These are phyloP conservation scores for Fusarium subtropicale DNA, from an alignment of 2,329 filamentous ascomycete genomes.

Conservation along the genomic window DNA sequence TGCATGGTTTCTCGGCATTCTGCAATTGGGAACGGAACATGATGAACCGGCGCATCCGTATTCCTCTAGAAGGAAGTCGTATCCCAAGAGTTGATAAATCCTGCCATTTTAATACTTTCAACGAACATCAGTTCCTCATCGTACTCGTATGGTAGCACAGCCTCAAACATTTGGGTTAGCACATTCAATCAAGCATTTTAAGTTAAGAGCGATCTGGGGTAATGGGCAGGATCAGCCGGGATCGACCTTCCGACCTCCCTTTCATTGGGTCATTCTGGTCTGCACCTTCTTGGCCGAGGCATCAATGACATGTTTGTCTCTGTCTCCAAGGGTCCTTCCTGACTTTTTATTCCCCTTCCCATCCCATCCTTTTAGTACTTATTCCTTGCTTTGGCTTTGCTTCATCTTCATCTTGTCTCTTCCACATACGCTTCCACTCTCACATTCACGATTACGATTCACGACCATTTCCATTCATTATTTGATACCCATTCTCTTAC, in stretches of 20 bases:
- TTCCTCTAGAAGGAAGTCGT: background rate
- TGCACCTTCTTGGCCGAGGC: conserved; percentile 15
- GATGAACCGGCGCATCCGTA: background rate
- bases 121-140: background rate
- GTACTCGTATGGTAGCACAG: conserved; percentile 16
- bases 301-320: conserved; percentile 12
- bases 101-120: background rate
- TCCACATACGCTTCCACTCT: background rate
- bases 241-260: conserved; percentile 1
- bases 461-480: conserved; percentile 2
- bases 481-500: conserved; percentile 7
- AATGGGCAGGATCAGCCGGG: conserved; percentile 15
- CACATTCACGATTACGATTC: conserved; percentile 1
- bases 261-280: conserved; percentile 9
- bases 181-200: conserved; percentile 9
- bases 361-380: background rate
- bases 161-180: background rate
- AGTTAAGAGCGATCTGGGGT: conserved; percentile 14
- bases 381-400: background rate
- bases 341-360: background rate
- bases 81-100: background rate
- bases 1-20: background rate
- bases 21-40: background rate
- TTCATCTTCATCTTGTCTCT: conserved; percentile 2
- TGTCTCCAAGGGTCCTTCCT: conserved; percentile 5